Conservation (phyloP, 768 basidiomycete species). For the Boletellus sp. region DNA sequence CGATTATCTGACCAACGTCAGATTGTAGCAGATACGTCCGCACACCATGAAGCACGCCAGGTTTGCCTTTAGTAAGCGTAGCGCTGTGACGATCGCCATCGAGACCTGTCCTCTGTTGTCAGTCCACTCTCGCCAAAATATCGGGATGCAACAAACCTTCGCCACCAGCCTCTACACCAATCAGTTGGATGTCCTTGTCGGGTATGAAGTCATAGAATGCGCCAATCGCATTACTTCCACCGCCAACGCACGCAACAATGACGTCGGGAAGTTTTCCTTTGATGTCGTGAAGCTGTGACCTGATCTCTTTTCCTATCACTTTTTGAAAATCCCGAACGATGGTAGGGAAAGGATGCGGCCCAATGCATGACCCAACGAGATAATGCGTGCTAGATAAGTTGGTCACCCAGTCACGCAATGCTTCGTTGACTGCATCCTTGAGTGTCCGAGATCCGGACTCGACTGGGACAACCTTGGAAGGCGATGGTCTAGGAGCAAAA, state of each 20-base stretch:
- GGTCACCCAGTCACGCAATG: slow-evolving; percentile 98
- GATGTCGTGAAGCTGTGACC: slow-evolving; percentile 67
- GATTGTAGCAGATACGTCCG: slow-evolving; percentile 94
- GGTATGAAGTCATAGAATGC: slow-evolving; percentile 96
- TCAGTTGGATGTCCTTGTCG: slow-evolving; percentile 77
- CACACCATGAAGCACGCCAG: slow-evolving; percentile 95
- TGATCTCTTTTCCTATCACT: slow-evolving; percentile 94
- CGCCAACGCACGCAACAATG: slow-evolving; percentile 95
- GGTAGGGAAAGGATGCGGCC: slow-evolving; percentile 98
- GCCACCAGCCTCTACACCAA: slow-evolving; percentile 97
- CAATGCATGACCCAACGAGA: slow-evolving; percentile 94
- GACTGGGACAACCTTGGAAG: slow-evolving; percentile 80
- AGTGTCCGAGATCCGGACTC: slow-evolving; percentile 90
- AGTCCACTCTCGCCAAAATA: slow-evolving; percentile 1
- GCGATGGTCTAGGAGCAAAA: not conserved
- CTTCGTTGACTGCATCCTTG: slow-evolving; percentile 98
- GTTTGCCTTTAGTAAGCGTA: slow-evolving; percentile 84
- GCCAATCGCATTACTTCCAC: slow-evolving; percentile 96
- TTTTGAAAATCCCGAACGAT: slow-evolving; percentile 98
- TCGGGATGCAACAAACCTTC: slow-evolving; percentile 62
- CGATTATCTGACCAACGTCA: slow-evolving; percentile 85
- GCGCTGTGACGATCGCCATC: slow-evolving; percentile 89
- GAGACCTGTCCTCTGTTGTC: slow-evolving; percentile 43
- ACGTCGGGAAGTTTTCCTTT: slow-evolving; percentile 89
- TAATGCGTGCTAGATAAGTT: slow-evolving; percentile 94